These are phyloP conservation scores for Aspergillus texensis DNA, from an alignment of 2,329 filamentous ascomycete species.

Conservation along the genomic window DNA sequence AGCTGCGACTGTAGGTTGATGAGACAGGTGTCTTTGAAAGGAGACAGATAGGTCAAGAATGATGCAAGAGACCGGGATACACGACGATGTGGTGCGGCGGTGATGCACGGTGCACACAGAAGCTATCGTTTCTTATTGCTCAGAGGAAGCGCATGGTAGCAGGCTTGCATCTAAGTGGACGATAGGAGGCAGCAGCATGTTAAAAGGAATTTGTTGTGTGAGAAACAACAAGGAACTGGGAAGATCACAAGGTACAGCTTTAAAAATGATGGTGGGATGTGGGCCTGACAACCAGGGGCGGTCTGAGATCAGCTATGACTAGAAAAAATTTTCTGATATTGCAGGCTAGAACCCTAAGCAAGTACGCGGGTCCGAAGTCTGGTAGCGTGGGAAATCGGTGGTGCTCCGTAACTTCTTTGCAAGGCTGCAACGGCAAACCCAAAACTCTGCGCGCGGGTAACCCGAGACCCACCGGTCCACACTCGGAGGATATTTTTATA, in stretches of 20 bases:
- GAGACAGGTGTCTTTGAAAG: conserved; percentile 9
- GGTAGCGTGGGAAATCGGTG: conserved; percentile 7
- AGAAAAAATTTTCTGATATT: conserved; percentile 19
- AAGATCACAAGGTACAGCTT: neutral
- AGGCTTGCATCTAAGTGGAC: conserved; percentile 25
- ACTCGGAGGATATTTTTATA: conserved; percentile 12
- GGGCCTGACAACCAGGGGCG: conserved; percentile 11
- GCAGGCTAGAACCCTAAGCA: conserved; percentile 11
- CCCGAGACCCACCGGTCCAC: conserved; percentile 20
- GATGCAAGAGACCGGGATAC: neutral
- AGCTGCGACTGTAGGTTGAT: conserved; percentile 9
- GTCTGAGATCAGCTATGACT: conserved; percentile 21
- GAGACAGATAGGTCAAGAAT: conserved; percentile 4
- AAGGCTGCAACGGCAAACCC: conserved; percentile 13
- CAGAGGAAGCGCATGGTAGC: conserved; percentile 25
- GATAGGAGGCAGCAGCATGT: conserved; percentile 12
- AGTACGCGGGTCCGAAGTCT: conserved; percentile 2
- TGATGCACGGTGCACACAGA: conserved; percentile 17
- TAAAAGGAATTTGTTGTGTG: conserved; percentile 13
- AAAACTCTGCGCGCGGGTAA: conserved; percentile 9
- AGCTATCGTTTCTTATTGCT: conserved; percentile 18
- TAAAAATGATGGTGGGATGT: conserved; percentile 11
- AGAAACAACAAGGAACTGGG: conserved; percentile 4
- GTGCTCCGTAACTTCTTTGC: neutral
- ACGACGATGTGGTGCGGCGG: conserved; percentile 12